phyloP scores from a whole-genome alignment of 768 basidiomycete genomes.

The Hypsizygus marmoreus region DNA sequence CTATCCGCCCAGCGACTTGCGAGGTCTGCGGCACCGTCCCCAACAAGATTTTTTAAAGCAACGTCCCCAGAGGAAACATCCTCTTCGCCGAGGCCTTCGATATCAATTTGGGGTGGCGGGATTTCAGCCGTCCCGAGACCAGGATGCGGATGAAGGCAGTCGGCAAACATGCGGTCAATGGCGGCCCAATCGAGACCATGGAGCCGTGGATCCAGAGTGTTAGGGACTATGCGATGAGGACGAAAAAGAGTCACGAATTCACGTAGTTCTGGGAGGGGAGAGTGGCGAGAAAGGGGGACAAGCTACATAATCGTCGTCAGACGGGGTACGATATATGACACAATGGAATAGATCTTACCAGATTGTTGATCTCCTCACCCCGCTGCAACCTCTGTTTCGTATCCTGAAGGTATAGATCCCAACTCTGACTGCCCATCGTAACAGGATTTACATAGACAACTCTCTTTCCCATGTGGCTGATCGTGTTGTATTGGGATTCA shows the following conservation, averaged over 20 bases:
- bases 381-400: constrained; percentile 39
- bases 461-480: constrained; percentile 47
- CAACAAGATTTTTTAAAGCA: constrained; percentile 67
- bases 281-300: constrained; percentile 85
- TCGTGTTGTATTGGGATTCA: constrained; percentile 28
- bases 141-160: constrained; percentile 45
- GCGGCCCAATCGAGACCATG: constrained; percentile 70
- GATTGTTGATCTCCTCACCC: constrained; percentile 50
- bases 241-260: constrained; percentile 80
- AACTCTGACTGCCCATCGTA: constrained; percentile 62
- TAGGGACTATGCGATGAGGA: constrained; percentile 77
- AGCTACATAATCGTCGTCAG: constrained; percentile 45
- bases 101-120: constrained; percentile 1
- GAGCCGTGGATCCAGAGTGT: constrained; percentile 61
- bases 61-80: constrained; percentile 43
- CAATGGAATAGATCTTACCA: constrained; percentile 51
- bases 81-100: constrained; percentile 13
- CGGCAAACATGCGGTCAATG: constrained; percentile 68
- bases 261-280: constrained; percentile 83
- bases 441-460: constrained; percentile 89
- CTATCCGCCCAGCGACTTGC: constrained; percentile 60
- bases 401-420: constrained; percentile 45
- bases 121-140: constrained; percentile 5
- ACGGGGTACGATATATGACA: background rate
- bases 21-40: constrained; percentile 45